Evolutionary conservation across 257 asterid genomes (phyloP).

Genomic region (Apocynum venetum): DNA sequence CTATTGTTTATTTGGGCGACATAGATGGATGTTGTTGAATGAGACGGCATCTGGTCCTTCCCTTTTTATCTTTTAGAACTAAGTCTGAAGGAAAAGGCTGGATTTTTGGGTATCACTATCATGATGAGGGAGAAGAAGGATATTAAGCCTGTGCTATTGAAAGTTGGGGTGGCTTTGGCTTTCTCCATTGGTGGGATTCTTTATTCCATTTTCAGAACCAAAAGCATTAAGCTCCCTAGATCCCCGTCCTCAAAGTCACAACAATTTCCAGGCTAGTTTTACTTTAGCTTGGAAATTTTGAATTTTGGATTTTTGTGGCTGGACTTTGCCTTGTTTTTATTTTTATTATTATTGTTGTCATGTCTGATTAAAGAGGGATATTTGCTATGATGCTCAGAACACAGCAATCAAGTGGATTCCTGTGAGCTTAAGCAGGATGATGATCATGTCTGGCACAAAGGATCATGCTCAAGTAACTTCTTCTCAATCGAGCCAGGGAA

Average conservation of each 20-base stretch:
- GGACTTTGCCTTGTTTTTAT: not conserved
- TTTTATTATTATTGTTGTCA: not conserved
- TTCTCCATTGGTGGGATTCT: constrained; percentile 74
- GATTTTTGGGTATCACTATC: constrained; percentile 22
- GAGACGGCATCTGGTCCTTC: constrained; percentile 9
- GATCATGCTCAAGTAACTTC: constrained; percentile 13
- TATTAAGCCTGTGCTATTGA: constrained; percentile 44
- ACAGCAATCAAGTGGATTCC: constrained; percentile 27
- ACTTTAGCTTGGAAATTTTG: not conserved
- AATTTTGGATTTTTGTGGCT: not conserved
- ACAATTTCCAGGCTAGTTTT: constrained; percentile 43
- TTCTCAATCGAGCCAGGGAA: constrained; percentile 10
- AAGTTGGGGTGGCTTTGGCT: constrained; percentile 64
- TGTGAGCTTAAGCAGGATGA: constrained; percentile 26
- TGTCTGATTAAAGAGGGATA: not conserved
- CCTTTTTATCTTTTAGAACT: not conserved
- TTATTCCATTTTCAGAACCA: constrained; percentile 43
- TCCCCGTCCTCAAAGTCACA: constrained; percentile 37
- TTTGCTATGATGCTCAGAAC: not conserved
- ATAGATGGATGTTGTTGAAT: constrained; percentile 44
- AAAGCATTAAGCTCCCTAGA: constrained; percentile 34
- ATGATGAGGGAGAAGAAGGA: constrained; percentile 51
- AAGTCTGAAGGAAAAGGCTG: not conserved
- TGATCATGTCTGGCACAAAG: constrained; percentile 32
- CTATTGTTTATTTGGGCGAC: constrained; percentile 9